Conservation (phyloP, 768 basidiomycete species). For the Saitozyma podzolica region DNA sequence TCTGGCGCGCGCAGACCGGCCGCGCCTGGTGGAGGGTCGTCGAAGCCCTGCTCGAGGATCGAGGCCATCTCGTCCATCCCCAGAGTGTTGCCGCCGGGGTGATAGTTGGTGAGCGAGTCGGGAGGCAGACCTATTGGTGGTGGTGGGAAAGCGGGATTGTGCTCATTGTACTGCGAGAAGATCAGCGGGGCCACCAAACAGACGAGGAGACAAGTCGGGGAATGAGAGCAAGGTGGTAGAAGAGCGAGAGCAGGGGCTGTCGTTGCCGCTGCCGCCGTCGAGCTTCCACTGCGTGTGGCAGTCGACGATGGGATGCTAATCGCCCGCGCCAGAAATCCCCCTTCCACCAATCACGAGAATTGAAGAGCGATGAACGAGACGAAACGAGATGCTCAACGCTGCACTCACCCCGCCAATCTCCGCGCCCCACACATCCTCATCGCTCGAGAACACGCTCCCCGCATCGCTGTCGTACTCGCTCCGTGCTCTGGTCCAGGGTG, state of each 20-base stretch:
- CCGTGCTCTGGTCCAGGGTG: conserved; percentile 20
- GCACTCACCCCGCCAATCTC: conserved; percentile 73
- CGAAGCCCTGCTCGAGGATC: conserved; percentile 89
- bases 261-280: too few species aligned
- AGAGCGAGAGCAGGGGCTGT: too few species aligned
- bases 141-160: conserved; percentile 71
- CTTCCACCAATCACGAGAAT: too few species aligned
- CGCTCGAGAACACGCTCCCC: conserved; percentile 70
- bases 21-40: conserved; percentile 57
- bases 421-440: conserved; percentile 92
- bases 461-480: conserved; percentile 60
- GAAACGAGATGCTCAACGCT: not conserved
- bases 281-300: too few species aligned
- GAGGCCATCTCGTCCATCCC: conserved; percentile 79
- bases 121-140: conserved; percentile 73
- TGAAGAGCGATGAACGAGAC: too few species aligned
- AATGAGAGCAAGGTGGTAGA: too few species aligned
- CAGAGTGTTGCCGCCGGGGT: conserved; percentile 56
- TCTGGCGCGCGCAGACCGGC: conserved; percentile 2
- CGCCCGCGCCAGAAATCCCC: too few species aligned
- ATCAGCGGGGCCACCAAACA: not conserved
- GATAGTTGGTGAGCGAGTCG: conserved; percentile 17
- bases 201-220: not conserved
- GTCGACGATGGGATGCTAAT: too few species aligned
- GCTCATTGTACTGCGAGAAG: conserved; percentile 70